Conservation (phyloP, 2,329 filamentous ascomycete genomes). For the Metarhizium robertsii region DNA sequence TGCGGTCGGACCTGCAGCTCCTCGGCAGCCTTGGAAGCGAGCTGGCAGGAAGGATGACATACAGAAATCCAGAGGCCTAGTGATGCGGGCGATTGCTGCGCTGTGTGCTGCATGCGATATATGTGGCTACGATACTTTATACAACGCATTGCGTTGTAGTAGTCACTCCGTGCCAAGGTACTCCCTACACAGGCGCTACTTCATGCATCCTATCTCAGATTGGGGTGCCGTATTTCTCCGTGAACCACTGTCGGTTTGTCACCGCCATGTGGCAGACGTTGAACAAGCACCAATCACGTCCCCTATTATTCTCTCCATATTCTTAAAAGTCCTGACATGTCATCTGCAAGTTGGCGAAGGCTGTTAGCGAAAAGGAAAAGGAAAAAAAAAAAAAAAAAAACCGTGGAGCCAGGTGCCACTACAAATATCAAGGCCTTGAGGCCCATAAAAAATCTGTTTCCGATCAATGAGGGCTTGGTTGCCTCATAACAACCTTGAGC, state of each 20-base stretch:
- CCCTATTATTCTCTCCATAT: background rate
- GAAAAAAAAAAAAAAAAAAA: no score
- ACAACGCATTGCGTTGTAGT: no score
- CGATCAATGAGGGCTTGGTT: background rate
- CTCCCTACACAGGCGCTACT: no score
- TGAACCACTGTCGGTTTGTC: background rate
- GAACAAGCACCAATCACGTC: background rate
- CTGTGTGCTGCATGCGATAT: no score
- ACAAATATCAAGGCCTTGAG: background rate
- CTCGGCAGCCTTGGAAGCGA: background rate
- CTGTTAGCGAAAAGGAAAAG: no score
- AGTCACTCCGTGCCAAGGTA: no score
- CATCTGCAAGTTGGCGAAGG: background rate
- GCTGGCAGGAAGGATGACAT: no score
- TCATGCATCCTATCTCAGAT: no score
- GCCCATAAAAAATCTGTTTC: background rate
- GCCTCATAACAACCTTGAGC: background rate
- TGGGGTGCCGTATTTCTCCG: no score
- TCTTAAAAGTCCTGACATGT: background rate
- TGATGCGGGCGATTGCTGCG: background rate
- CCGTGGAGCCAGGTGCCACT: no score
- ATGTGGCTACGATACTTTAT: background rate
- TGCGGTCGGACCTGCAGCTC: background rate
- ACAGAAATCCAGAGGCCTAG: no score
- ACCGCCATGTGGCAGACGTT: background rate